These are phyloP conservation scores for Penicillium aurantiogriseum DNA, from an alignment of 2,329 filamentous ascomycete genomes.

Conservation along the genomic window DNA sequence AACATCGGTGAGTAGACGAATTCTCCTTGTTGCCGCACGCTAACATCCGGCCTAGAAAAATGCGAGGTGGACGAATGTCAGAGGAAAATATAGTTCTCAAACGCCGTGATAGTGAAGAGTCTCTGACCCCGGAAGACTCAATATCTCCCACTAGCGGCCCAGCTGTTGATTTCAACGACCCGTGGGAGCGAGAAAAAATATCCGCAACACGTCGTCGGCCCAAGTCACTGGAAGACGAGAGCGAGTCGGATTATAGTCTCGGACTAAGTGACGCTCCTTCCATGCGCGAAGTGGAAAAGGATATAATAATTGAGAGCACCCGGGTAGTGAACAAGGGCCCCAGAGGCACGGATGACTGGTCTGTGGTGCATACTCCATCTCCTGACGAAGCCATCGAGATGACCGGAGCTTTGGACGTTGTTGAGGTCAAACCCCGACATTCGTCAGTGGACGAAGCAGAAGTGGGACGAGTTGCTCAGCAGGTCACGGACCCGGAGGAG, in stretches of 20 bases:
- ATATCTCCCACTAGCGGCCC: slow-evolving; percentile 38
- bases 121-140: slow-evolving; percentile 20
- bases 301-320: not conserved
- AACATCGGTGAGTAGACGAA: slow-evolving; percentile 45
- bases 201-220: slow-evolving; percentile 1
- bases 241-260: slow-evolving; percentile 1
- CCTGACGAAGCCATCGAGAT: slow-evolving; percentile 19
- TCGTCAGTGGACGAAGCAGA: slow-evolving; percentile 58
- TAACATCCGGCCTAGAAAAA: slow-evolving; percentile 5
- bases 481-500: slow-evolving; percentile 41
- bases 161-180: slow-evolving; percentile 15
- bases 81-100: slow-evolving; percentile 32
- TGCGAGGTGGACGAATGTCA: slow-evolving; percentile 26
- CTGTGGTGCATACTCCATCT: slow-evolving; percentile 73
- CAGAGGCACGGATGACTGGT: slow-evolving; percentile 74
- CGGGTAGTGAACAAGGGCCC: slow-evolving; percentile 34
- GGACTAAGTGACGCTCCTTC: slow-evolving; percentile 1
- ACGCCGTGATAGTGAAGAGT: slow-evolving; percentile 41
- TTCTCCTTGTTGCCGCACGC: not conserved
- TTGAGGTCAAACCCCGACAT: slow-evolving; percentile 23
- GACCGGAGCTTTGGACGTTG: slow-evolving; percentile 18
- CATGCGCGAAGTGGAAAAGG: slow-evolving; percentile 7
- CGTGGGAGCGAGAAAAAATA: slow-evolving; percentile 12
- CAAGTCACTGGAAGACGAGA: slow-evolving; percentile 4
- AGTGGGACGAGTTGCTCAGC: slow-evolving; percentile 47